A percentile compares a stretch with the other conserved stretches of the same genome.
Evolutionary conservation across 805 yeast genomes (phyloP).

Genomic region (Candida odintsovae): DNA sequence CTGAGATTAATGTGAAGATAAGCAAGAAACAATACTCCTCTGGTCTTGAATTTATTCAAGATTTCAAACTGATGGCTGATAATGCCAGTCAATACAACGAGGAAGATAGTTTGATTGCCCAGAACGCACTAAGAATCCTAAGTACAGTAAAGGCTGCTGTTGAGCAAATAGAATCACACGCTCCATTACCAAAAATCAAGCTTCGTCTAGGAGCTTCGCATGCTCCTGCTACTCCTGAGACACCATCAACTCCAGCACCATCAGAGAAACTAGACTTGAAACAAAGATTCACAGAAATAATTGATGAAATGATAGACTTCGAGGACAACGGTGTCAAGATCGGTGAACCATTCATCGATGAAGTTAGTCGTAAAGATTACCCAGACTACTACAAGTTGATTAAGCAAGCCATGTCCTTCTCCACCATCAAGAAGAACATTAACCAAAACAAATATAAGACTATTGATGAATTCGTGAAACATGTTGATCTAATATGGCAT

Average conservation of each 20-base stretch:
- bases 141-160: constrained; percentile 48
- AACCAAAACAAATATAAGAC: constrained; percentile 46
- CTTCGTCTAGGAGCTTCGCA: background rate
- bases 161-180: constrained; percentile 21
- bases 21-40: constrained; percentile 29
- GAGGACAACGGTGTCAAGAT: constrained; percentile 31
- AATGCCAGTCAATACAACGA: constrained; percentile 76
- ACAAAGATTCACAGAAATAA: constrained; percentile 10
- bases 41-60: constrained; percentile 43
- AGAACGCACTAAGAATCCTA: constrained; percentile 52
- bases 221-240: constrained; percentile 3
- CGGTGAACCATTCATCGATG: constrained; percentile 69
- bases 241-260: background rate
- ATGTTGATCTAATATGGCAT: constrained; percentile 57
- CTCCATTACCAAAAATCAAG: constrained; percentile 16
- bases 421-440: constrained; percentile 47
- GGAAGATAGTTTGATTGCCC: constrained; percentile 56
- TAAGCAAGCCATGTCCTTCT: constrained; percentile 68
- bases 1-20: constrained; percentile 53
- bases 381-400: constrained; percentile 80
- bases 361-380: constrained; percentile 61
- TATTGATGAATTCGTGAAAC: constrained; percentile 54
- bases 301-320: constrained; percentile 16
- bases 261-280: constrained; percentile 6
- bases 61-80: constrained; percentile 58